These are phyloP conservation scores for Sicyos edulis DNA, from an alignment of 306 rosid species.

Conservation along the genomic window DNA sequence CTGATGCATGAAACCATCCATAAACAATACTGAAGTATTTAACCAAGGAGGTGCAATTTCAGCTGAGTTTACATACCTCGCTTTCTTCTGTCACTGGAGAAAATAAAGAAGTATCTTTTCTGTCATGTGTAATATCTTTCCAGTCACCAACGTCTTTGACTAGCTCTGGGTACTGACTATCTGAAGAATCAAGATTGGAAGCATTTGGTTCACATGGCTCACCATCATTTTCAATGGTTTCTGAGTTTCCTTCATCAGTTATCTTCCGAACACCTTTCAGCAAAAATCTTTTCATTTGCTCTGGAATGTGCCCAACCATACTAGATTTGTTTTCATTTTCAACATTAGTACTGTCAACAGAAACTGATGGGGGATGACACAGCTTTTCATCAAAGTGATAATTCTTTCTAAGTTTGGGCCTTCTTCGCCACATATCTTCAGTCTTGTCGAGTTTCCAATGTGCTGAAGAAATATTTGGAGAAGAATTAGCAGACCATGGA, in stretches of 20 bases:
- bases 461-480: slow-evolving; percentile 56
- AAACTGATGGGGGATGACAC: slow-evolving; percentile 58
- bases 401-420: slow-evolving; percentile 75
- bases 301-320: slow-evolving; percentile 72
- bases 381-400: slow-evolving; percentile 89
- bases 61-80: slow-evolving; percentile 51
- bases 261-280: slow-evolving; percentile 78
- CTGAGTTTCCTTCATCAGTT: slow-evolving; percentile 76
- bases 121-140: slow-evolving; percentile 58
- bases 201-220: slow-evolving; percentile 53
- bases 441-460: slow-evolving; percentile 97
- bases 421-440: slow-evolving; percentile 83
- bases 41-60: slow-evolving; percentile 17
- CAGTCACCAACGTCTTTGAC: slow-evolving; percentile 49
- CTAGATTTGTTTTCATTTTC: slow-evolving; percentile 55
- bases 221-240: slow-evolving; percentile 42
- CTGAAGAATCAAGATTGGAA: slow-evolving; percentile 46
- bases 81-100: slow-evolving; percentile 62
- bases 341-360: slow-evolving; percentile 39
- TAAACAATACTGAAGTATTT: slow-evolving; percentile 21
- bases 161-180: slow-evolving; percentile 45
- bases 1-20: slow-evolving; percentile 46
- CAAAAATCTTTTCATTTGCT: slow-evolving; percentile 85
- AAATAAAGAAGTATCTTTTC: slow-evolving; percentile 49
- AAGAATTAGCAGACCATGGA: slow-evolving; percentile 91